Conservation (phyloP, 164 flowering plant genomes). For the Vitis rotundifolia region DNA sequence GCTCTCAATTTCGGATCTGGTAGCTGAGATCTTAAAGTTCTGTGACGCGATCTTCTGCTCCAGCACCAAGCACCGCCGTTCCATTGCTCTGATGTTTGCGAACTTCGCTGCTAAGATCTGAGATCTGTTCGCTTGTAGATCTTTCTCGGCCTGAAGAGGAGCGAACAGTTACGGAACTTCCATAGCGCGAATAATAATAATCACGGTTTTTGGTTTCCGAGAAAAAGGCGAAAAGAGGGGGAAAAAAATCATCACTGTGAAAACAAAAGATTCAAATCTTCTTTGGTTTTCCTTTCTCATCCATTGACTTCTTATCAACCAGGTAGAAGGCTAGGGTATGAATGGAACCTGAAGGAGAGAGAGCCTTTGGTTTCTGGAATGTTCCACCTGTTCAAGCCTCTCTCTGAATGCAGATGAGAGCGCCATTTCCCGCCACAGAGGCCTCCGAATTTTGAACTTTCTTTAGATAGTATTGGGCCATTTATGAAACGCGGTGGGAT, state of each 20-base stretch:
- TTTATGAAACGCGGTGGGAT: no score
- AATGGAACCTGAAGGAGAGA: constrained; percentile 53
- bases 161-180: no score
- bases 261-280: no score
- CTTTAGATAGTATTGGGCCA: not conserved
- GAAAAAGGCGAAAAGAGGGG: not conserved
- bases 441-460: not conserved
- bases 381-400: constrained; percentile 58
- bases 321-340: not conserved
- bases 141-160: constrained; percentile 51
- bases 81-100: constrained; percentile 35
- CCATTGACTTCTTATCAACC: no score
- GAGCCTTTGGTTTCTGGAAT: constrained; percentile 48
- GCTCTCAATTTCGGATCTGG: constrained; percentile 43
- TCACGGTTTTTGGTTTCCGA: not conserved
- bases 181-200: no score
- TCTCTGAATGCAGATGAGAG: constrained; percentile 54
- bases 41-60: constrained; percentile 45
- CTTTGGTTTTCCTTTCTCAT: no score
- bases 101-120: constrained; percentile 34
- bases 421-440: constrained; percentile 38
- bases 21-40: constrained; percentile 31
- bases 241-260: not conserved
- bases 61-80: constrained; percentile 47
- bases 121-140: constrained; percentile 44